These are phyloP conservation scores for Leonotis leonurus DNA, from an alignment of 257 asterid species.

Conservation along the genomic window DNA sequence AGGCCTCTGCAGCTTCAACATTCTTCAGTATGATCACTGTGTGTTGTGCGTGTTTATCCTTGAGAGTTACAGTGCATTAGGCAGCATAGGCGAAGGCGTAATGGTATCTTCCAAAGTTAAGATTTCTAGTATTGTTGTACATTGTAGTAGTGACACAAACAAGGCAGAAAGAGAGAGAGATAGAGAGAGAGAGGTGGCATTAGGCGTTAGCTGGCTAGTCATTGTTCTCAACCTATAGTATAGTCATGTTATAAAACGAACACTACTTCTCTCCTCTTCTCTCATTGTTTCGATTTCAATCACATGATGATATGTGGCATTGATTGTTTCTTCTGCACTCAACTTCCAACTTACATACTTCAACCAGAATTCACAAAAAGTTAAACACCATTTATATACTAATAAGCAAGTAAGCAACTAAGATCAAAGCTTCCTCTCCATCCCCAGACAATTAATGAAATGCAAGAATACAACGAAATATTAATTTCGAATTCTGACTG, in stretches of 20 bases:
- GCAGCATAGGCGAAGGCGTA: background rate
- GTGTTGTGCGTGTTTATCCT: slow-evolving; percentile 21
- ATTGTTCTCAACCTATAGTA: slow-evolving; percentile 43
- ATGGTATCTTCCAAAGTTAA: slow-evolving; percentile 3
- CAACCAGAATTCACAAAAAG: slow-evolving; percentile 1
- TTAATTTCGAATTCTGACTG: background rate
- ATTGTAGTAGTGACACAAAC: slow-evolving; percentile 29
- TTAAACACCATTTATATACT: no score
- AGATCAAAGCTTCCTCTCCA: no score
- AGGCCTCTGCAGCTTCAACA: slow-evolving; percentile 67
- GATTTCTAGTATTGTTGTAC: background rate
- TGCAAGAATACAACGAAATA: background rate
- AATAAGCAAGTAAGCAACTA: no score
- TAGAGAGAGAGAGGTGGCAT: slow-evolving; percentile 1
- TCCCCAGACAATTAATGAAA: no score
- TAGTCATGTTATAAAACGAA: slow-evolving; percentile 4
- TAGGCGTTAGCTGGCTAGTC: slow-evolving; percentile 48
- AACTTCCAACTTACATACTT: slow-evolving; percentile 16
- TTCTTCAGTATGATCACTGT: slow-evolving; percentile 27
- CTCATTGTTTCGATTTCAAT: no score
- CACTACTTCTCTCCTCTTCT: no score
- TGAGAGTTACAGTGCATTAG: slow-evolving; percentile 18
- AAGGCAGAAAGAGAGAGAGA: slow-evolving; percentile 22
- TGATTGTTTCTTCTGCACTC: slow-evolving; percentile 22
- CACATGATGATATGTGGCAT: slow-evolving; percentile 1